A percentile compares a stretch with the other conserved stretches of the same genome.
Evolutionary conservation across 1,284 basidiomycete species (phyloP).

Genomic region (Cutaneotrichosporon sp.): DNA sequence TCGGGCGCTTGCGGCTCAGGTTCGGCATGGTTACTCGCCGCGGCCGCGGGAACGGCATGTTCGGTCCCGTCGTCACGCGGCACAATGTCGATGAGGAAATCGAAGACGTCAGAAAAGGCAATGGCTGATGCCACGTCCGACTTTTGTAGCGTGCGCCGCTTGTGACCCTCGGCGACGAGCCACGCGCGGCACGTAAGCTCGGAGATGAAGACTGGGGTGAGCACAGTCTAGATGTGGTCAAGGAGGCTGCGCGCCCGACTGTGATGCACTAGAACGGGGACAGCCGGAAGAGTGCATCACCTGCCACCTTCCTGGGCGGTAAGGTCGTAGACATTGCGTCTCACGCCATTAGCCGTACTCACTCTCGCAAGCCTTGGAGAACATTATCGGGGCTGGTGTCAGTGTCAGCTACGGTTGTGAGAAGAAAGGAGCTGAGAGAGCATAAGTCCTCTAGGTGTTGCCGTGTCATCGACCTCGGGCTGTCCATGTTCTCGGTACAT

Average conservation of each 20-base stretch:
- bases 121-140: constrained; percentile 88
- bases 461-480: too few species aligned
- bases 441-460: too few species aligned
- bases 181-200: constrained; percentile 91
- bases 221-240: neutral
- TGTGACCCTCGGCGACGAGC: constrained; percentile 88
- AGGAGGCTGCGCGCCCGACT: neutral
- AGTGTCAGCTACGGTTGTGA: constrained; percentile 4
- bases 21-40: constrained; percentile 1
- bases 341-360: constrained; percentile 47
- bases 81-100: constrained; percentile 85
- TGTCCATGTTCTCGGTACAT: too few species aligned
- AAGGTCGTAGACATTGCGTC: neutral
- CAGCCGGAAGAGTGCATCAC: neutral
- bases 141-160: constrained; percentile 83
- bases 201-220: constrained; percentile 76
- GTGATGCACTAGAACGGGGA: neutral
- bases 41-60: neutral
- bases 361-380: constrained; percentile 97
- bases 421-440: too few species aligned
- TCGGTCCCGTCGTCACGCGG: constrained; percentile 59
- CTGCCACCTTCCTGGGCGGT: neutral
- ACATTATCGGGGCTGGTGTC: constrained; percentile 75
- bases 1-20: constrained; percentile 2
- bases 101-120: constrained; percentile 74